Conservation (phyloP, 1,284 basidiomycete species). For the Porogramme epimiltina region DNA sequence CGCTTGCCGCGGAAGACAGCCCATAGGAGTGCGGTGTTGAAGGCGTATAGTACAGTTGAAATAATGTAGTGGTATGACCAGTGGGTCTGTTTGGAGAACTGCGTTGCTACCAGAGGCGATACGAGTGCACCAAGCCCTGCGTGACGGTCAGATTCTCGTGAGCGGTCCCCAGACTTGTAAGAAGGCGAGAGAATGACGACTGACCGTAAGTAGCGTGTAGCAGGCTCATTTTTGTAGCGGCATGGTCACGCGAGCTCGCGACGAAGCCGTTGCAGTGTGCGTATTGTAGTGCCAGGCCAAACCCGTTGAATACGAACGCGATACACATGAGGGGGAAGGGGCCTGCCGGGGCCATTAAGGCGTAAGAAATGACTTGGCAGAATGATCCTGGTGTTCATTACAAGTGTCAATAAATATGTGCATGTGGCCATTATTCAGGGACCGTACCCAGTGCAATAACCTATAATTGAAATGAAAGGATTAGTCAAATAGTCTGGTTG, state of each 20-base stretch:
- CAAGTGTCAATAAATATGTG: too few relatives aligned
- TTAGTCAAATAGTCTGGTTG: neutral
- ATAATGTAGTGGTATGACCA: slow-evolving; percentile 69
- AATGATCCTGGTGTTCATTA: slow-evolving; percentile 32
- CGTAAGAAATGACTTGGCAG: slow-evolving; percentile 49
- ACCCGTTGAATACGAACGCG: slow-evolving; percentile 60
- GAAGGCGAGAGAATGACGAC: too few relatives aligned
- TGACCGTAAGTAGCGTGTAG: slow-evolving; percentile 49
- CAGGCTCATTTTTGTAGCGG: slow-evolving; percentile 59
- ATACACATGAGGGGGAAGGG: slow-evolving; percentile 70
- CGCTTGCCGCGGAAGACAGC: slow-evolving; percentile 54
- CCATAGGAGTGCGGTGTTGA: slow-evolving; percentile 46
- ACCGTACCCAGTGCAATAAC: slow-evolving; percentile 25
- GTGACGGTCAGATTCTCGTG: too few relatives aligned
- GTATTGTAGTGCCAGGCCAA: slow-evolving; percentile 59
- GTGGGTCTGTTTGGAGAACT: slow-evolving; percentile 50
- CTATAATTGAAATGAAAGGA: slow-evolving; percentile 12
- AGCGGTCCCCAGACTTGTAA: neutral
- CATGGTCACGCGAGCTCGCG: slow-evolving; percentile 44
- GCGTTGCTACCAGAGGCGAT: slow-evolving; percentile 62
- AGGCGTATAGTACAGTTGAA: slow-evolving; percentile 52
- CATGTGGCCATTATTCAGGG: neutral
- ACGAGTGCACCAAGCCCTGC: slow-evolving; percentile 62
- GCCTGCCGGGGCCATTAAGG: slow-evolving; percentile 55
- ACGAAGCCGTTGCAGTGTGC: slow-evolving; percentile 58